Percentiles rank a stretch among this genome's conserved stretches.
Conservation (phyloP, 257 asterid genomes). For the Penstemon eatonii region DNA sequence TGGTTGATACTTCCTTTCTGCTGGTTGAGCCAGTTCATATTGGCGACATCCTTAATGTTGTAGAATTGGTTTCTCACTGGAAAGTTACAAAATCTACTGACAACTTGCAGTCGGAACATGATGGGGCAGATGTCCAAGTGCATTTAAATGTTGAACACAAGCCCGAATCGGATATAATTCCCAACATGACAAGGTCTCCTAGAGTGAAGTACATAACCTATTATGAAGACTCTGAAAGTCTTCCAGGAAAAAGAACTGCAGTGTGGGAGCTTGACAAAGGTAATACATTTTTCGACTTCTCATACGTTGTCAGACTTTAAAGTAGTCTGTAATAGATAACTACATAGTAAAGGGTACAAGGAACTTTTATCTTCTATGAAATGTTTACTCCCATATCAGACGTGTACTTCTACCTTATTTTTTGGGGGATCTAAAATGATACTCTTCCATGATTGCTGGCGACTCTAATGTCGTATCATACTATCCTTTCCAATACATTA, state of each 20-base stretch:
- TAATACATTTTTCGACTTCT: slow-evolving; percentile 42
- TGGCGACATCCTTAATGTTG: not conserved
- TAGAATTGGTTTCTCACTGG: slow-evolving; percentile 20
- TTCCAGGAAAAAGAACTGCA: slow-evolving; percentile 93
- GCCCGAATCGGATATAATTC: slow-evolving; percentile 71
- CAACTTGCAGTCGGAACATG: slow-evolving; percentile 83
- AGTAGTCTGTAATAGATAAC: slow-evolving; percentile 1
- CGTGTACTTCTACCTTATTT: not conserved
- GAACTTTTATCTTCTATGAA: not conserved
- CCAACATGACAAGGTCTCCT: slow-evolving; percentile 88
- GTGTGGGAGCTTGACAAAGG: slow-evolving; percentile 99
- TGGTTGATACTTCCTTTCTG: slow-evolving; percentile 16
- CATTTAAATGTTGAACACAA: slow-evolving; percentile 72
- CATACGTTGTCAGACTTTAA: slow-evolving; percentile 11
- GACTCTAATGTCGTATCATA: not conserved
- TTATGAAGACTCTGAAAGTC: slow-evolving; percentile 94
- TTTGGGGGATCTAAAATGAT: not conserved
- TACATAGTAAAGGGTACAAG: not conserved
- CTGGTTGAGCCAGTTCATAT: slow-evolving; percentile 25
- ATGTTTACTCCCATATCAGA: not conserved
- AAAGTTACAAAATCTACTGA: slow-evolving; percentile 22
- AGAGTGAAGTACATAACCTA: slow-evolving; percentile 92
- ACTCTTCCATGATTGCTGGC: not conserved
- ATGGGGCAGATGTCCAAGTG: slow-evolving; percentile 91
- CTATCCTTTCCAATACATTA: too few relatives aligned